Base-by-base conservation (phyloP, 1,139 yeast species). In the Scheffersomyces illinoinensis region DNA sequence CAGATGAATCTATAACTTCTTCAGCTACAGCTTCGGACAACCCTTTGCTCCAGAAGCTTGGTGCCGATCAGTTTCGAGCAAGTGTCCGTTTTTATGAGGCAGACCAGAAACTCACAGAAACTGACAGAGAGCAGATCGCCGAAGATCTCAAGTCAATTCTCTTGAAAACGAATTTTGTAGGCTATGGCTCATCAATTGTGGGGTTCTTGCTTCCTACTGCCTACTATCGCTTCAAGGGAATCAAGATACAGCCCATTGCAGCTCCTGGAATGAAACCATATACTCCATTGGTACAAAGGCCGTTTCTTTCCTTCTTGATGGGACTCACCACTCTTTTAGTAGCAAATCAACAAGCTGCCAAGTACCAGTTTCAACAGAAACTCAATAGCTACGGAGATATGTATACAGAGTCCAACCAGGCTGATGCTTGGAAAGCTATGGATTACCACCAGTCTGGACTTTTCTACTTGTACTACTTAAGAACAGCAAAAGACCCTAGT, bases 1-100 rank as follows among this genome's bases (percentile, higher is more conserved):
- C 21, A 48, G 51, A 48, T 19, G 51, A 24, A 48, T 10, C 5
- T 6, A 24, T 20, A 17, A 20, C 51, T 14, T 5, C 51, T 14
- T 17, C 24, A 12, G 51, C 51, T 48, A 48, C 51, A 20, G 26
- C 53, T 14, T 26, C 63, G 19, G 63, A 65, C 53, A 75, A 75
- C 56, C 79, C 80, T 1, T 66, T 76, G 48, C 61, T 69, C 23
- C 69, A 71, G 26, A 69, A 64, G 59, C 69, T 77, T 24, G 69
- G 76, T 8, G 78, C 79, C 0, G 65, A 70, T 17, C 81, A 79
- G 62, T 75, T 78, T 66, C 67, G 76, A 49, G 78, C 79, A 23
- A 71, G 77, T 58, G 74, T 79, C 48, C 65, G 71, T 50, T 81
- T 81, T 63, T 80, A 79, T 62, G 81, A 80, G 61, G 83, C 83